These are phyloP conservation scores for Sugiyamaella mastotermitis DNA, from an alignment of 805 yeast species.

Conservation along the genomic window DNA sequence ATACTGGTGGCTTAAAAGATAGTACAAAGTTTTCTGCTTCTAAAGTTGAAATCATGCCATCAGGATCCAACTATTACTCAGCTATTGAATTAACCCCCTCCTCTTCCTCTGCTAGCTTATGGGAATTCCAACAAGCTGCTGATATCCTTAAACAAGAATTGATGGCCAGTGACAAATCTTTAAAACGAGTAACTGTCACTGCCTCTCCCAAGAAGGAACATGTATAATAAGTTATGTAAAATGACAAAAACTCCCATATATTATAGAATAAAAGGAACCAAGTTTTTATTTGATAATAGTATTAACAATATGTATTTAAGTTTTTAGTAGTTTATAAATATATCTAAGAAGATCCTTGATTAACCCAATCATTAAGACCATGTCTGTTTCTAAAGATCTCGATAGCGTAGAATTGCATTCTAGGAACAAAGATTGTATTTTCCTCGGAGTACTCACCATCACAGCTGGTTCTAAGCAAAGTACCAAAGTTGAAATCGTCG, in stretches of 20 bases:
- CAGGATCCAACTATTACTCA: constrained; percentile 19
- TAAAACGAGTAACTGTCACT: constrained; percentile 10
- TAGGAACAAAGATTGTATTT: constrained; percentile 80
- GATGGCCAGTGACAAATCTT: constrained; percentile 6
- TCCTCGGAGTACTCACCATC: constrained; percentile 73
- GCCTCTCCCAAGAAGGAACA: too few species aligned
- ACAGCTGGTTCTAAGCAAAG: constrained; percentile 72
- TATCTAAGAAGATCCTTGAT: too few species aligned
- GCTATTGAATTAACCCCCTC: constrained; percentile 7
- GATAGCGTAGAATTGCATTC: constrained; percentile 91
- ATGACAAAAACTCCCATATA: too few species aligned
- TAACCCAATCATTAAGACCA: constrained; percentile 89
- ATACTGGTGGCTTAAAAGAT: constrained; percentile 1
- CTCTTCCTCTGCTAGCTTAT: constrained; percentile 3
- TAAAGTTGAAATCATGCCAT: constrained; percentile 18
- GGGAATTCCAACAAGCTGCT: constrained; percentile 8
- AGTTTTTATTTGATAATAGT: too few species aligned
- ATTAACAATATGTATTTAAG: too few species aligned
- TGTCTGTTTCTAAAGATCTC: constrained; percentile 90
- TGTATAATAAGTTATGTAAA: too few species aligned
- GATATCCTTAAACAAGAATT: constrained; percentile 6
- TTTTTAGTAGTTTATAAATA: too few species aligned
- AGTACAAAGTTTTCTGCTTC: constrained; percentile 10
- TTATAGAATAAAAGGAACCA: too few species aligned
- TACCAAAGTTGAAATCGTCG: constrained; percentile 94